Percentiles rank a stretch among this genome's conserved stretches.
Conservation (phyloP, 1,139 yeast genomes). For the Taphrina wiesneri region DNA sequence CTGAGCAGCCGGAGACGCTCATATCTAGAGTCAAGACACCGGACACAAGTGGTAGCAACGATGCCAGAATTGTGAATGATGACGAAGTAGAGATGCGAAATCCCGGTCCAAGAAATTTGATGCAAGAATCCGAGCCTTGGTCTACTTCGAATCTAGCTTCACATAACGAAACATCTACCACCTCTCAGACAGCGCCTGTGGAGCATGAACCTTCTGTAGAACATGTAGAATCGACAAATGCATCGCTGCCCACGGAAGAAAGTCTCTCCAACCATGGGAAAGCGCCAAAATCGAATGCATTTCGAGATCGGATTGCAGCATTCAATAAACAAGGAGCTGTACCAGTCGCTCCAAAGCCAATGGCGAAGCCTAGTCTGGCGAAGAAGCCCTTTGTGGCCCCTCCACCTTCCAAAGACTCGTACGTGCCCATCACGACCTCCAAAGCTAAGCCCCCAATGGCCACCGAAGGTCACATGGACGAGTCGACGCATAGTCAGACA, state of each 20-base stretch:
- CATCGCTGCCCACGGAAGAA: background rate
- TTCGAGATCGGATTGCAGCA: conserved; percentile 51
- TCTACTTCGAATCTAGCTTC: no score
- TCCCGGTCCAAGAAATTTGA: no score
- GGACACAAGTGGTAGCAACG: no score
- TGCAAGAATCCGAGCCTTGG: no score
- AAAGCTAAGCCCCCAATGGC: conserved; percentile 12
- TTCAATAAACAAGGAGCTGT: conserved; percentile 50
- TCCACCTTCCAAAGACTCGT: conserved; percentile 47
- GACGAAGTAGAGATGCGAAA: no score
- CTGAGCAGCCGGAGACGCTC: no score
- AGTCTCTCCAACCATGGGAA: no score
- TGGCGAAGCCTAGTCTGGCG: conserved; percentile 47
- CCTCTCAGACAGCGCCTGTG: background rate
- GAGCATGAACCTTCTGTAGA: background rate
- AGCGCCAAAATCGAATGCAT: conserved; percentile 38
- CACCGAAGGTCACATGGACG: background rate
- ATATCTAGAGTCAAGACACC: no score
- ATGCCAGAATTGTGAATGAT: no score
- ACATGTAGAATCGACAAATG: background rate
- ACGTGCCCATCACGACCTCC: background rate
- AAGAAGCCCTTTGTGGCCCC: conserved; percentile 50
- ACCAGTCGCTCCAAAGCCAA: conserved; percentile 47
- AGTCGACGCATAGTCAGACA: background rate
- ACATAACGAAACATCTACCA: background rate